Evolutionary conservation across 148 eudicot species (phyloP).

Genomic region (Camellia japonica): DNA sequence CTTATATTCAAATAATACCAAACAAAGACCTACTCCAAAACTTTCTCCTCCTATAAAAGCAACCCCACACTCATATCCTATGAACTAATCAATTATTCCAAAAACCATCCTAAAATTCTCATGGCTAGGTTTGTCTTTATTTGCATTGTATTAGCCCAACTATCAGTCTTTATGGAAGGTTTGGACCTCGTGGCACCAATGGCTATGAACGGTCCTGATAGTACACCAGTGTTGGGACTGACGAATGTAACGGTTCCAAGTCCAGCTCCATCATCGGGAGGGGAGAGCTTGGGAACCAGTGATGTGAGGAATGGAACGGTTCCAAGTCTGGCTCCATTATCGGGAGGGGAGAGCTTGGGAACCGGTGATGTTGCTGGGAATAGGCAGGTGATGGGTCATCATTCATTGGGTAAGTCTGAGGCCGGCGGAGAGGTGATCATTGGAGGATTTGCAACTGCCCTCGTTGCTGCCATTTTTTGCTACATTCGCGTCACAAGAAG

Average conservation of each 20-base stretch:
- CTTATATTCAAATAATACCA: neutral
- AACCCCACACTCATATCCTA: neutral
- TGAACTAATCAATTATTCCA: neutral
- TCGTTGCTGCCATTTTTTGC: conserved; percentile 39
- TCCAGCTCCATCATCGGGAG: conserved; percentile 14
- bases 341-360: neutral
- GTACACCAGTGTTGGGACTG: neutral
- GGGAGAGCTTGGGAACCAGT: neutral
- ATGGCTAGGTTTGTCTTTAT: conserved; percentile 18
- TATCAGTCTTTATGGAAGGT: neutral
- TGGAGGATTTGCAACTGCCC: conserved; percentile 48
- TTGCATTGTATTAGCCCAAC: conserved; percentile 1
- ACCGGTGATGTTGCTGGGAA: neutral
- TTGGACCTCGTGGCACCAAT: neutral
- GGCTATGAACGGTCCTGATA: neutral
- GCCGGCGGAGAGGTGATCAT: conserved; percentile 65
- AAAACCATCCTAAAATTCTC: neutral
- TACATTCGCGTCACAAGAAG: conserved; percentile 44
- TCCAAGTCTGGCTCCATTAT: conserved; percentile 21
- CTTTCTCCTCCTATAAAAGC: conserved; percentile 5
- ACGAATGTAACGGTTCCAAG: conserved; percentile 7
- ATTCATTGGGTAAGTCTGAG: conserved; percentile 5
- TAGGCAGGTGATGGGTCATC: conserved; percentile 17
- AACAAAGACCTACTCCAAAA: neutral
- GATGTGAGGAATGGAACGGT: neutral